Evolutionary conservation across 345 rosid genomes (phyloP), one percentile per base, ranked within the genome.

Genomic region (Physaria fendleri): DNA sequence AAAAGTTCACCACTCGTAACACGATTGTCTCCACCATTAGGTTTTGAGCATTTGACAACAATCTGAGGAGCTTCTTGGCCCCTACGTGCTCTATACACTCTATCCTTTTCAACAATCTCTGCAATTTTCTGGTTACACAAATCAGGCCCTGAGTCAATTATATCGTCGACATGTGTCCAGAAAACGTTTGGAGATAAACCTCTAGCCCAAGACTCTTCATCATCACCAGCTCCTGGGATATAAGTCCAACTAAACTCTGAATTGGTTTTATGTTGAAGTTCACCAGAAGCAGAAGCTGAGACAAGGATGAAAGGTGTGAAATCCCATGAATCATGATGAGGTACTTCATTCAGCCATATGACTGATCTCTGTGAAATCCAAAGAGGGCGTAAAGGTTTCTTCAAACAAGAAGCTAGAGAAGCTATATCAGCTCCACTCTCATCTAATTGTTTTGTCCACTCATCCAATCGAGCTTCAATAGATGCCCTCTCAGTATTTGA

Each of bases 181-280:
- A 88, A 92, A 56, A 82, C 72, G 68, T 65, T 64, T 2, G 98
- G 95, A 1, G 95, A 66, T 18, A 92, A 75, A 42, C 96, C 89
- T 80, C 96, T 81, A 3, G 98, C 81, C 98, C 98, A 92, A 68
- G 96, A 86, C 71, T 92, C 98, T 77, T 92, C 96, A 61, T 92
- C 98, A 34, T 92, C 98, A 59, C 98, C 98, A 45, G 96, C 98
- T 56, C 96, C 98, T 12, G 98, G 76, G 50, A 92, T 92, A 62
- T 92, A 92, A 73, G 54, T 84, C 98, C 96, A 92, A 68, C 96
- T 88, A 66, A 86, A 88, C 74, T 82, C 90, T 6, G 93, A 85
- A 29, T 72, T 76, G 5, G 73, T 74, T 62, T 71, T 69, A 29
- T 60, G 62, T 25, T 76, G 90, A 59, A 72, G 14, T 14, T 75